These are phyloP conservation scores for Polychytrium aggregatum DNA, from an alignment of 192 early-diverging fungal genomes.

Conservation along the genomic window DNA sequence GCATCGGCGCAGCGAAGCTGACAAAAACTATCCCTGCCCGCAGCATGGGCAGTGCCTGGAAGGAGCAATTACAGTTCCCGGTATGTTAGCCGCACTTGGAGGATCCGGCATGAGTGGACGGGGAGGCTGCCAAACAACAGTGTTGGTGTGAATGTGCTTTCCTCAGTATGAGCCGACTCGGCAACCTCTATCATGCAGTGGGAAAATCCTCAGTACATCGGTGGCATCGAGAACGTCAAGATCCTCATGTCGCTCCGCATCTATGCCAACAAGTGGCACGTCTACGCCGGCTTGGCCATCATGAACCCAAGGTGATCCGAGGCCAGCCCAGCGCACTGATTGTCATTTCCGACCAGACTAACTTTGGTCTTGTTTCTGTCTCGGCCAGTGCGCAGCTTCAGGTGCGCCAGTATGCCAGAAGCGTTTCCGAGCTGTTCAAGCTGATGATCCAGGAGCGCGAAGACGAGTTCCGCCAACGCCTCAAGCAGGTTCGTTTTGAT, in stretches of 20 bases:
- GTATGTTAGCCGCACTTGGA: constrained; percentile 25
- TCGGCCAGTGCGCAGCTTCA: constrained; percentile 81
- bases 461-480: constrained; percentile 60
- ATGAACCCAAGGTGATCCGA: neutral
- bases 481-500: constrained; percentile 36
- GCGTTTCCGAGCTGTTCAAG: constrained; percentile 84
- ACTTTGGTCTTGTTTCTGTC: constrained; percentile 72
- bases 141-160: no score
- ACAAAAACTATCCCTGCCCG: neutral
- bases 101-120: no score
- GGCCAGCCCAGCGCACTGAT: neutral
- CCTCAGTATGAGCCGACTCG: no score
- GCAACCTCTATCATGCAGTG: no score
- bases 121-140: no score
- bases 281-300: constrained; percentile 64
- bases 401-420: constrained; percentile 77
- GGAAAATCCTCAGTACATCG: constrained; percentile 75
- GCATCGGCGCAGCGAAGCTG: no score
- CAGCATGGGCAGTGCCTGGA: constrained; percentile 93
- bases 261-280: constrained; percentile 94
- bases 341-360: neutral
- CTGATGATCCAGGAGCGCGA: constrained; percentile 84
- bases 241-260: constrained; percentile 87
- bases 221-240: constrained; percentile 97
- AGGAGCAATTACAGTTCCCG: constrained; percentile 63